Evolutionary conservation across 2,329 filamentous ascomycete species (phyloP), one percentile per base, ranked within the genome.

Genomic region (Xylaria hypoxylon): DNA sequence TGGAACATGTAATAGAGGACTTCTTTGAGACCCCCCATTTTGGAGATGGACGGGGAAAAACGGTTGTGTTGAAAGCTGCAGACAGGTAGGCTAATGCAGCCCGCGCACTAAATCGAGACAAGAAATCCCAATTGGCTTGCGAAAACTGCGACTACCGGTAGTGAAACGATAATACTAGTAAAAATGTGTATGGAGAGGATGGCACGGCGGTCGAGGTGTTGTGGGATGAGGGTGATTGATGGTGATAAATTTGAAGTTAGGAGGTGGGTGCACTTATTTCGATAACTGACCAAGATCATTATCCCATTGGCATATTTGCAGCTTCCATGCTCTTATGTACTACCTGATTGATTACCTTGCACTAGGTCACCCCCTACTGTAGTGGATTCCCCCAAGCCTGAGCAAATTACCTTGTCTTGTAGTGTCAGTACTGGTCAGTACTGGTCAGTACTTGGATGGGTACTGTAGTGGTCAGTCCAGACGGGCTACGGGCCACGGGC

Each of bases 1-100:
- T 96, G 94, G 71, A 92, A 82, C 65, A 89, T 79, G 75, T 89
- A 92, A 83, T 95, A 96, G 69, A 92, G 76, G 66, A 89, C 79
- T 73, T 88, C 84, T 63, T 74, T 77, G 60, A 81, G 74, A 60
- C 78, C 79, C 70, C 83, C 86, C 88, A 90, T 90, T 69, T 71
- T 42, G 31, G 47, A 57, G 35, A 33, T 7, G 47, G 51, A 31
- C 33, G 50, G 44, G 33, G 24, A n/a, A 42, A 45, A 44, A 42
- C 15, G 15, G 22, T 17, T 5, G 35, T 24, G 48, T 15, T 24
- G 19, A 60, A 47, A 42, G 22, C 22, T n/a, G 44, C 13, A 62
- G 56, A 26, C 31, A 44, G 22, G 35, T 35, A 56, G 42, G 42
- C 50, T 28, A 42, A 33, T 56, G 59, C 55, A 50, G 35, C 31